Evolutionary conservation across 2,329 filamentous ascomycete genomes (phyloP).

Genomic region (Penicillium sp.): DNA sequence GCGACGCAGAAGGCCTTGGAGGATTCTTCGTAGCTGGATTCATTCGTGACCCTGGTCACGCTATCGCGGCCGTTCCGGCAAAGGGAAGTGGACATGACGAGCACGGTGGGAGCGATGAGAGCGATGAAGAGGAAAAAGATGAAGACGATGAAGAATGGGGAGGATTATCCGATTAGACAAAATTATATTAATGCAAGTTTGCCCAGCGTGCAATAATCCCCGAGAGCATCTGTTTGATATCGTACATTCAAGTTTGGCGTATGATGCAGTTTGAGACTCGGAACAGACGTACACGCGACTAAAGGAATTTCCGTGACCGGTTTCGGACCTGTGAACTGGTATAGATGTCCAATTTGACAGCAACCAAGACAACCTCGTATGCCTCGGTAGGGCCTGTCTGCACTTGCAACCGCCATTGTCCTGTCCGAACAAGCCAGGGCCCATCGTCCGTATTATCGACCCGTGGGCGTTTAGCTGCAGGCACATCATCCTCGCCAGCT

Average conservation of each 20-base stretch:
- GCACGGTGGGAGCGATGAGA: conserved; percentile 4
- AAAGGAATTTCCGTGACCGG: conserved; percentile 61
- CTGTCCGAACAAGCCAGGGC: conserved; percentile 63
- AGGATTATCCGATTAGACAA: conserved; percentile 41
- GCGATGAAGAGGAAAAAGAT: conserved; percentile 8
- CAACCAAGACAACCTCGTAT: conserved; percentile 69
- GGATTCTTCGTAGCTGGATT: conserved; percentile 96
- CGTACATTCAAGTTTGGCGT: not conserved
- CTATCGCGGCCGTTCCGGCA: not conserved
- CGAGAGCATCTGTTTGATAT: not conserved
- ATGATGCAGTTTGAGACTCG: not conserved
- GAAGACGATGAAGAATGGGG: conserved; percentile 44
- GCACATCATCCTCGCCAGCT: conserved; percentile 5
- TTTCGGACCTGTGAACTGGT: conserved; percentile 67
- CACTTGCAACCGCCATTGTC: conserved; percentile 70
- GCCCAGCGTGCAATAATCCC: not conserved
- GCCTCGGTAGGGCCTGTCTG: conserved; percentile 48
- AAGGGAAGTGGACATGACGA: conserved; percentile 18
- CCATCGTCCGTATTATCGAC: conserved; percentile 38
- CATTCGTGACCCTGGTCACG: conserved; percentile 56
- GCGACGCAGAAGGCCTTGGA: conserved; percentile 79
- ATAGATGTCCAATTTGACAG: conserved; percentile 72
- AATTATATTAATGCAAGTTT: conserved; percentile 1
- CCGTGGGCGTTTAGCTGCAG: conserved; percentile 42
- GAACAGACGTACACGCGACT: conserved; percentile 10